Percentiles rank a stretch among this genome's conserved stretches.
Evolutionary conservation across 2,329 filamentous ascomycete species (phyloP).

Genomic region (Apiospora malaysiana): DNA sequence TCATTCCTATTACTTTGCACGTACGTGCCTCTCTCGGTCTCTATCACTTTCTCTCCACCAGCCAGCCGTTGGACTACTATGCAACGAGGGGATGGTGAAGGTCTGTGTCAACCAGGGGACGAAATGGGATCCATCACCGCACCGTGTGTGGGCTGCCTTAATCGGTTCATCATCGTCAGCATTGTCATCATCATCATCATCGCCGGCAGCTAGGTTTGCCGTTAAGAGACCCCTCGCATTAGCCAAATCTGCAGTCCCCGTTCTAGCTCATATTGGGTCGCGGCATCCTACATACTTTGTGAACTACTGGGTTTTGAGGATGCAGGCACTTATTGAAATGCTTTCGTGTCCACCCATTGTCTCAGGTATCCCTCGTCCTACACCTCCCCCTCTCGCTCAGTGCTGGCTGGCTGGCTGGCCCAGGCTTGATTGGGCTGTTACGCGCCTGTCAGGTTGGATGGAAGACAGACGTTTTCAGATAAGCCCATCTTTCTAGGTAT

Average conservation of each 20-base stretch:
- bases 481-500: neutral
- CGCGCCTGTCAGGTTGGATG: conserved; percentile 2
- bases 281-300: neutral
- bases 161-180: neutral
- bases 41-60: conserved; percentile 1
- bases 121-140: neutral
- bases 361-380: neutral
- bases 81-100: neutral
- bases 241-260: neutral
- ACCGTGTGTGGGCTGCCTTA: neutral
- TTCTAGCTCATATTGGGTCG: neutral
- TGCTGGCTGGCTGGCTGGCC: neutral
- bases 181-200: neutral
- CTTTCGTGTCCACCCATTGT: neutral
- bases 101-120: neutral
- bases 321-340: conserved; percentile 10
- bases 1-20: neutral
- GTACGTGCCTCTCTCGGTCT: no score
- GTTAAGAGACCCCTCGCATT: conserved; percentile 5
- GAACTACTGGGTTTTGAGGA: neutral
- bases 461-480: neutral
- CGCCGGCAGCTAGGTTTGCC: neutral
- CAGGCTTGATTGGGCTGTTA: neutral
- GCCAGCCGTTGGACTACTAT: conserved; percentile 4
- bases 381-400: neutral